Conservation (phyloP, 148 eudicot genomes). For the Bassia scoparia region DNA sequence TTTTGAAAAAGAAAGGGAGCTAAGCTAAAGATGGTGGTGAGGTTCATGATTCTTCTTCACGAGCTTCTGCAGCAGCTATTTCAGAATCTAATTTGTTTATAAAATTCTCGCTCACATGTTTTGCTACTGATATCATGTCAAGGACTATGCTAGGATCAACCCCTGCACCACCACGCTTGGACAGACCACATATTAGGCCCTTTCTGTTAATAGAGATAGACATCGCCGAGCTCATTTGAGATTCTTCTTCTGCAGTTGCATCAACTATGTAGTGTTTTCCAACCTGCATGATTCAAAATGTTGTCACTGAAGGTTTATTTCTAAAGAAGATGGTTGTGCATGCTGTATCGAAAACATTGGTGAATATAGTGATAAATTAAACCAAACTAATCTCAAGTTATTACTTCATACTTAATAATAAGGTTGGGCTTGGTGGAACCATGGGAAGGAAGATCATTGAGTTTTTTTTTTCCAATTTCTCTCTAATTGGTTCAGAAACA, state of each 20-base stretch:
- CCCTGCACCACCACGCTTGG: conserved; percentile 84
- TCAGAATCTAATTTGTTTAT: conserved; percentile 80
- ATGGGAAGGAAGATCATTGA: too few relatives aligned
- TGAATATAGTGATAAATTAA: too few relatives aligned
- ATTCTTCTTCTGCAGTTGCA: conserved; percentile 88
- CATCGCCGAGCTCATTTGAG: conserved; percentile 85
- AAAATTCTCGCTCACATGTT: conserved; percentile 68
- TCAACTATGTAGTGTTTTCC: conserved; percentile 88
- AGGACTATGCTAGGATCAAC: conserved; percentile 79
- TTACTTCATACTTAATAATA: too few relatives aligned
- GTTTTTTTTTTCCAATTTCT: too few relatives aligned
- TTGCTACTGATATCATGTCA: conserved; percentile 90
- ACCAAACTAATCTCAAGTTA: too few relatives aligned
- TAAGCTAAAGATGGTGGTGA: neutral
- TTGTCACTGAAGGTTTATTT: neutral
- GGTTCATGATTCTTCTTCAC: conserved; percentile 32
- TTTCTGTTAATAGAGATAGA: conserved; percentile 68
- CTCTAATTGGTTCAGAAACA: too few relatives aligned
- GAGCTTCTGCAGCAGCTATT: conserved; percentile 72
- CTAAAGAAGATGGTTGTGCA: neutral
- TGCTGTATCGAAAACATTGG: neutral
- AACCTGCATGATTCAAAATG: conserved; percentile 39
- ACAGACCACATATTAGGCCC: conserved; percentile 72
- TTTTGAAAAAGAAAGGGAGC: neutral
- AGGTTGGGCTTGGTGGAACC: too few relatives aligned